Evolutionary conservation across 2,329 filamentous ascomycete genomes (phyloP), one percentile per base, ranked within the genome.

Genomic region (Paraphaeosphaeria sporulosa): DNA sequence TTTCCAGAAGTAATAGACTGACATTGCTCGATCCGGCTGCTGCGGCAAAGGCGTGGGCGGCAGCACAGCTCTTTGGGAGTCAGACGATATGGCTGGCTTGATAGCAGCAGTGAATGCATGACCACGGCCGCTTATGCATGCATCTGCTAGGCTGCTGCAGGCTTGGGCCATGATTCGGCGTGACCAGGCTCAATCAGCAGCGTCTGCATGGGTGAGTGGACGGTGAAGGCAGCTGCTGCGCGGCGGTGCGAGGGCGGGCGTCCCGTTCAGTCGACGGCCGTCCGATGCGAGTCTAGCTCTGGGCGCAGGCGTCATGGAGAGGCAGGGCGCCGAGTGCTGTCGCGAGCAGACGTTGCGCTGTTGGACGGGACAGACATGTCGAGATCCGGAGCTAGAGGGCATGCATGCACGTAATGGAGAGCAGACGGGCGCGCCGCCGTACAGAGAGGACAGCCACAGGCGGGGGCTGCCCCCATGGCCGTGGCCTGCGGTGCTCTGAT

Each of bases 121-220:
- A 72, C 67, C 64, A 64, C 69, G 74, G 73, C 70, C 71, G 74
- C 72, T 71, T 72, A 74, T 74, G 72, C 73, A 76, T 64, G 67
- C 55, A 59, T 19, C 62, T 60, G 52, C 50, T 58, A 58, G 70
- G 59, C 62, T 55, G 51, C 65, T 72, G 70, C 66, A 65, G 65
- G 63, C 62, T 8, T 27, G 25, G 60, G 66, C 58, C 57, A 61
- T 73, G 73, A 75, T 76, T 75, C 67, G 72, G 69, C 63, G 56
- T 67, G 60, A 59, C 58, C 61, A 66, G 68, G 70, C 64, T 73
- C 71, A 67, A 74, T 75, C 72, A 75, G 73, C 71, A 68, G 63
- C 59, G 46, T 43, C 49, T 48, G 60, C 40, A 57, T 62, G 34
- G 60, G 49, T 71, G 68, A 76, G 55, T 72, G 72, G 71, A 46